Base-by-base conservation (phyloP, 2,329 filamentous ascomycete genomes). In the Colletotrichum sp. region DNA sequence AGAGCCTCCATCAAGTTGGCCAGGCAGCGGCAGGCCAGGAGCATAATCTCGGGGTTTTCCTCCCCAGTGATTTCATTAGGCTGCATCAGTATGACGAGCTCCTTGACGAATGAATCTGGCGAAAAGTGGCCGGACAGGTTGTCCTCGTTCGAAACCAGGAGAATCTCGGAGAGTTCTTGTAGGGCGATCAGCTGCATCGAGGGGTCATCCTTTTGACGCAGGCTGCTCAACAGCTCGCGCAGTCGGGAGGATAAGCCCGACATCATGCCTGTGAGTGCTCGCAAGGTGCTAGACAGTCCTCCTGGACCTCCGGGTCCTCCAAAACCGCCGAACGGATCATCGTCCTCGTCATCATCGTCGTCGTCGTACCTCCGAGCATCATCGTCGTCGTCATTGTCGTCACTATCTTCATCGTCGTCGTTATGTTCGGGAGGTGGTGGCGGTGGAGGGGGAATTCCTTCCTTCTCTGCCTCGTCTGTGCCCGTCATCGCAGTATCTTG, bases 1-100 rank as follows among this genome's bases (percentile, higher is more conserved):
- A 99, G 88, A 30, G 96, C 98, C 84, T 99, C 97, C 97, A 99
- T 99, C 71, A 99, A 86, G 83, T 99, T 99, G 75, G 97, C 97
- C 80, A 99, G 91, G 84, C 95, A 99, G 76, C 98, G 94, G 82
- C 97, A 99, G 24, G 97, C 96, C 76, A 99, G 90, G 15, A 99
- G 92, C 96, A 99, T 99, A 77, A 99, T 95, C 84, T 99, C 97
- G 0, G 96, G 95, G 80, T 98, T 98, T 83, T 98, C 96, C 80
- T 98, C 95, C 26, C 93, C 93, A 1, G 88, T 90, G 78, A 95
- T 92, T 73, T 98, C 95, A 82, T 95, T 95, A 4, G 95, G 94
- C 80, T 98, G 94, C 97, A 99, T 99, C 79, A 99, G 87, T 15
- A 90, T 86, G 64, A 99, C 96, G 68, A 99, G 89, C 85, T 99